Percentiles rank a stretch among this genome's conserved stretches.
phyloP scores from a whole-genome alignment of 2,329 filamentous ascomycete species.

The Colletotrichum tofieldiae region DNA sequence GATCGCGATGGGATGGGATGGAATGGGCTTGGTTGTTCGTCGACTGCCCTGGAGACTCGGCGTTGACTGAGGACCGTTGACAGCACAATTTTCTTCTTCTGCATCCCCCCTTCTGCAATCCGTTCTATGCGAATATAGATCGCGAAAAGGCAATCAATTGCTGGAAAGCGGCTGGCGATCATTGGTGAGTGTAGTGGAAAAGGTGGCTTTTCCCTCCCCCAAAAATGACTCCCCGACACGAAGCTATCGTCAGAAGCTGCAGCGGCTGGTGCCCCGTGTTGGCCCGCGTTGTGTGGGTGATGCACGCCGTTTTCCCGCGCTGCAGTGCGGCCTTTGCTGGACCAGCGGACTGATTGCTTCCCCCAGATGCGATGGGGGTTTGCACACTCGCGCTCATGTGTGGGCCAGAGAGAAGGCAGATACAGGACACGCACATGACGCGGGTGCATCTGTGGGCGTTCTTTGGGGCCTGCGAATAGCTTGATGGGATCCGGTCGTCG shows the following conservation, averaged over 20 bases:
- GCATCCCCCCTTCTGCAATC: not conserved
- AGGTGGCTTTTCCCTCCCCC: slow-evolving; percentile 6
- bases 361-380: not conserved
- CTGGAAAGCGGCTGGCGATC: not conserved
- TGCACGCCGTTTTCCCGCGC: slow-evolving; percentile 6
- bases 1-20: slow-evolving; percentile 22
- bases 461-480: slow-evolving; percentile 24
- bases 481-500: slow-evolving; percentile 16
- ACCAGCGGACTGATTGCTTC: slow-evolving; percentile 3
- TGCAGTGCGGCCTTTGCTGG: slow-evolving; percentile 1
- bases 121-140: not conserved
- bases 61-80: not conserved
- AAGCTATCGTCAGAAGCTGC: slow-evolving; percentile 36
- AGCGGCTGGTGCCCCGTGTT: slow-evolving; percentile 14
- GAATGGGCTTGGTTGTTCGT: slow-evolving; percentile 32
- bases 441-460: slow-evolving; percentile 27
- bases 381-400: slow-evolving; percentile 4
- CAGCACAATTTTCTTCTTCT: too few species aligned
- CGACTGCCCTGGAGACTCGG: not conserved
- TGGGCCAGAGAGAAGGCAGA: slow-evolving; percentile 11
- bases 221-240: slow-evolving; percentile 7
- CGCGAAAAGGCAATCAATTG: not conserved
- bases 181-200: not conserved
- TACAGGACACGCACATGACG: slow-evolving; percentile 25
- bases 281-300: not conserved